Percentiles rank a stretch among this genome's conserved stretches.
Evolutionary conservation across 2,329 filamentous ascomycete genomes (phyloP).

Genomic region (Chalaropsis ovoidea): DNA sequence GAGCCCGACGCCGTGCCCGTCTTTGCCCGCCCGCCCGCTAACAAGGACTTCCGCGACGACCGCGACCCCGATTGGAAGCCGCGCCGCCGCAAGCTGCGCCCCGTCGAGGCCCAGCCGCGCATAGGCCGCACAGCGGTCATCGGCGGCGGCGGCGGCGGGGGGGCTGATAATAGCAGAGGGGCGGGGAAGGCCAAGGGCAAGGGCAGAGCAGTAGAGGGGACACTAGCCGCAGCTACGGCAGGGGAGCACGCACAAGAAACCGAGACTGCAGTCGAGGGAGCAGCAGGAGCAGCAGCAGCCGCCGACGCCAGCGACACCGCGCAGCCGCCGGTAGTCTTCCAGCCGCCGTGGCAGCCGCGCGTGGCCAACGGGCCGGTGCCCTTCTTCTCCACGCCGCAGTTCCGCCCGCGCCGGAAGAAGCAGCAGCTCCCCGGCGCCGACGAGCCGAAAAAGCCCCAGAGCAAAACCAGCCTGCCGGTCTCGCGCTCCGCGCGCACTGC

Average conservation of each 20-base stretch:
- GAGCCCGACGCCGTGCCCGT: conserved; percentile 57
- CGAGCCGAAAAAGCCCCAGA: conserved; percentile 7
- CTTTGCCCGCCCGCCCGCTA: conserved; percentile 40
- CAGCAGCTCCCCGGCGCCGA: conserved; percentile 16
- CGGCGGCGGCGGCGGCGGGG: neutral
- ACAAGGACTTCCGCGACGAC: conserved; percentile 37
- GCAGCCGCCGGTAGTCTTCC: conserved; percentile 32
- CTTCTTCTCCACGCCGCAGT: conserved; percentile 23
- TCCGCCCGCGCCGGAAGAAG: conserved; percentile 21
- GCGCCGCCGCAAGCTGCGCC: conserved; percentile 21
- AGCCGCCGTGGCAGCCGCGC: conserved; percentile 29
- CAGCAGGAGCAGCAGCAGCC: neutral
- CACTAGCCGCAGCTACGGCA: neutral
- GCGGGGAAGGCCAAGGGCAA: neutral
- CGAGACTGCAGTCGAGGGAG: neutral
- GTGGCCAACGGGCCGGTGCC: conserved; percentile 12
- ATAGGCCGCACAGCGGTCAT: conserved; percentile 1
- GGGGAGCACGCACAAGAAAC: neutral
- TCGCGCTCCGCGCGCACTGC: conserved; percentile 19
- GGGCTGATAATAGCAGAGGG: too few relatives aligned
- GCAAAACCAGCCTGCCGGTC: conserved; percentile 21
- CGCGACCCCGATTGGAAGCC: conserved; percentile 34
- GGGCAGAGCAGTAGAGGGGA: neutral
- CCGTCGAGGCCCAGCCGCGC: conserved; percentile 2
- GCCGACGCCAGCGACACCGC: conserved; percentile 16